Percentiles rank a stretch among this genome's conserved stretches.
Evolutionary conservation across 1,284 basidiomycete species (phyloP).

Genomic region (Heterobasidion annosum): DNA sequence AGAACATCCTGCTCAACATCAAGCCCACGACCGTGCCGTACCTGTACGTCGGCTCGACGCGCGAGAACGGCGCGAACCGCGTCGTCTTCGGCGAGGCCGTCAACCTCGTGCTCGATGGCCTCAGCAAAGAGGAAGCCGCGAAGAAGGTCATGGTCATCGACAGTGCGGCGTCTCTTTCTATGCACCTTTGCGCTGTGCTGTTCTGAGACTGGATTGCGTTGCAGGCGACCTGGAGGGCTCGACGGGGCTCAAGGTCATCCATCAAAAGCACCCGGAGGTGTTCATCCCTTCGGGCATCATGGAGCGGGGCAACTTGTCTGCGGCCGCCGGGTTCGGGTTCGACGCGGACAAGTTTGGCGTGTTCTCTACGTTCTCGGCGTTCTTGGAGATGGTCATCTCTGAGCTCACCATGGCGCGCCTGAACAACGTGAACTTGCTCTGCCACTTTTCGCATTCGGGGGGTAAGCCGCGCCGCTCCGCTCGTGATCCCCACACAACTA

Average conservation of each 20-base stretch:
- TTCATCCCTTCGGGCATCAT: conserved; percentile 79
- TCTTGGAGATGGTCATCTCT: conserved; percentile 82
- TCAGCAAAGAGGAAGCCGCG: conserved; percentile 69
- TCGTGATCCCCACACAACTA: too few relatives aligned
- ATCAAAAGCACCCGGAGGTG: conserved; percentile 81
- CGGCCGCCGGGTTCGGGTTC: conserved; percentile 82
- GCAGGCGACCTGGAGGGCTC: conserved; percentile 77
- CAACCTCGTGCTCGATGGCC: conserved; percentile 62
- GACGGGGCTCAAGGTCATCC: conserved; percentile 77
- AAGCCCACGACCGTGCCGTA: conserved; percentile 51
- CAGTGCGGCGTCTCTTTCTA: conserved; percentile 33
- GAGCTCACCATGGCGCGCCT: conserved; percentile 86
- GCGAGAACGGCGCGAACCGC: conserved; percentile 71
- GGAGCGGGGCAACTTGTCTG: conserved; percentile 77
- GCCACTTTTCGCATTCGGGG: conserved; percentile 83
- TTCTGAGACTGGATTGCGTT: not conserved
- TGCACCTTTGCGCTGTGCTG: conserved; percentile 1
- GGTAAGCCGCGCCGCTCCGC: conserved; percentile 26
- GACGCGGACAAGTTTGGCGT: conserved; percentile 67
- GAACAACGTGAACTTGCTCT: conserved; percentile 79
- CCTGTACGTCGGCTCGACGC: conserved; percentile 57
- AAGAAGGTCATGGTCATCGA: conserved; percentile 81
- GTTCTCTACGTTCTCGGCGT: conserved; percentile 83
- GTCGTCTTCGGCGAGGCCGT: conserved; percentile 80
- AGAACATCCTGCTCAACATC: conserved; percentile 55